phyloP scores from a whole-genome alignment of 169 alveolate species.

The Cryptosporidium sp. region DNA sequence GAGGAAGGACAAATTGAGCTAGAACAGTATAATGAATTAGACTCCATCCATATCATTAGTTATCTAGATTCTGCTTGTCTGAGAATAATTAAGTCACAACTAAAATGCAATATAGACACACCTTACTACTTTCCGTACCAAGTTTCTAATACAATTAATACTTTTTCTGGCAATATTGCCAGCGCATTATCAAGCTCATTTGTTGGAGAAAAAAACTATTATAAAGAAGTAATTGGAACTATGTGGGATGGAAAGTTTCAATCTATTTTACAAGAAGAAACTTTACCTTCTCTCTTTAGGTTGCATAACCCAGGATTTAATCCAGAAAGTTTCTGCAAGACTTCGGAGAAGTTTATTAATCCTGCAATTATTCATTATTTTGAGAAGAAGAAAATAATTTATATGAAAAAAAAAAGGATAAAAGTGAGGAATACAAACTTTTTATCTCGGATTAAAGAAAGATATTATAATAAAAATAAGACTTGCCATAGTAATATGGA shows the following conservation, averaged over 20 bases:
- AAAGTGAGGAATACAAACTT: neutral
- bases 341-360: conserved; percentile 8
- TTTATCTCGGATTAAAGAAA: neutral
- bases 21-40: neutral
- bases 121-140: conserved; percentile 45
- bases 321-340: conserved; percentile 50
- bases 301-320: conserved; percentile 38
- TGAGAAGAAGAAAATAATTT: neutral
- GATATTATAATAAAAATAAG: neutral
- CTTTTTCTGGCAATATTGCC: conserved; percentile 62
- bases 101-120: conserved; percentile 9
- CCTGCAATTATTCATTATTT: conserved; percentile 66
- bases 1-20: neutral
- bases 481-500: neutral
- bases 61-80: conserved; percentile 27
- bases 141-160: neutral
- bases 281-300: conserved; percentile 31
- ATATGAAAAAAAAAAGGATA: conserved; percentile 7
- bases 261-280: neutral
- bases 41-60: neutral
- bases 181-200: conserved; percentile 17
- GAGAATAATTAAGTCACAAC: conserved; percentile 36
- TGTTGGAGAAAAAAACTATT: conserved; percentile 4
- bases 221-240: conserved; percentile 49
- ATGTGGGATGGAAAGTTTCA: conserved; percentile 71